Percentiles rank a stretch among this genome's conserved stretches.
Evolutionary conservation across 345 rosid genomes (phyloP).

Genomic region (Dimocarpus longan): DNA sequence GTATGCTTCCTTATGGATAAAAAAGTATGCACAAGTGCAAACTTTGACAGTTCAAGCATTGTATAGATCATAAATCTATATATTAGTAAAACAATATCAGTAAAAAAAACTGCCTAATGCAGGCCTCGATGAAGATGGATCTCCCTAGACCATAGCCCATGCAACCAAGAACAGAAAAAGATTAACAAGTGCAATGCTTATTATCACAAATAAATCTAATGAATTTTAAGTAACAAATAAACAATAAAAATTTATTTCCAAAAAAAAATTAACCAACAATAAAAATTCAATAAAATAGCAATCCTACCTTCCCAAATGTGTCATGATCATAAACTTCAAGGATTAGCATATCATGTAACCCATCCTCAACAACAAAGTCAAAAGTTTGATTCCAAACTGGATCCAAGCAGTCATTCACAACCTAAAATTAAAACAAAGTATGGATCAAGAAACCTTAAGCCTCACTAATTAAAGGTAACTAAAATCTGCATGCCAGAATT

Average conservation of each 20-base stretch:
- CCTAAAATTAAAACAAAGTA: conserved; percentile 45
- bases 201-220: not conserved
- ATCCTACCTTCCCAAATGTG: conserved; percentile 93
- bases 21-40: not conserved
- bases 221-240: not conserved
- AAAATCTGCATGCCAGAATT: not conserved
- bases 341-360: conserved; percentile 94
- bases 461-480: not conserved
- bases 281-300: not conserved
- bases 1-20: not conserved
- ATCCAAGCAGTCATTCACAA: conserved; percentile 83
- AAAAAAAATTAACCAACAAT: too few species aligned
- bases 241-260: not conserved
- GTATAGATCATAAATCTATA: too few species aligned
- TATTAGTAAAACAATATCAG: not conserved
- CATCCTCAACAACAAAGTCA: conserved; percentile 97
- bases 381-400: conserved; percentile 99
- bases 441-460: conserved; percentile 6
- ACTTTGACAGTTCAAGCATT: too few species aligned
- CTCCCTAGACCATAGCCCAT: not conserved
- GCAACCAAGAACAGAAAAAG: not conserved
- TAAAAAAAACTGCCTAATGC: not conserved
- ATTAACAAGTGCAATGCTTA: not conserved
- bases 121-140: not conserved
- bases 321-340: conserved; percentile 95